Evolutionary conservation across 768 basidiomycete genomes (phyloP).

Genomic region (Mycena capillaripes): DNA sequence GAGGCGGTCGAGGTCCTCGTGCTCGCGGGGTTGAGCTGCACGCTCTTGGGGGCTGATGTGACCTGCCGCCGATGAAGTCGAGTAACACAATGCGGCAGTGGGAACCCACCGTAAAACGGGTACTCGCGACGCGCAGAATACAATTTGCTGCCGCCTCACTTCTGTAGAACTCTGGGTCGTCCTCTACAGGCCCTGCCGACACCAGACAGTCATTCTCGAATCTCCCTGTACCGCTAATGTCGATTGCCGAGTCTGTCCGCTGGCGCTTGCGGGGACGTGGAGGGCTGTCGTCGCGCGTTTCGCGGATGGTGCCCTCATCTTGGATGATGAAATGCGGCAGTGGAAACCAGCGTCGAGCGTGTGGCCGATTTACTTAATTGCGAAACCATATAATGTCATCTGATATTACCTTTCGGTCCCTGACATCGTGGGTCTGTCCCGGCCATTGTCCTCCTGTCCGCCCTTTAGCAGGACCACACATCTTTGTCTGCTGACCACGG

Average conservation of each 20-base stretch:
- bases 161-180: conserved; percentile 57
- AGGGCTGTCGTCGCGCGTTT: conserved; percentile 40
- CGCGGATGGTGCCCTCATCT: conserved; percentile 42
- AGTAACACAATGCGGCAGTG: too few species aligned
- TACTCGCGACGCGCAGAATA: conserved; percentile 58
- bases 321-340: conserved; percentile 48
- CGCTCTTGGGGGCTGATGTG: conserved; percentile 59
- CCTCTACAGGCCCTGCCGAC: conserved; percentile 31
- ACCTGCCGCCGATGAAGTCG: not conserved
- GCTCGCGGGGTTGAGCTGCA: conserved; percentile 55
- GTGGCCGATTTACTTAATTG: too few species aligned
- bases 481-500: too few species aligned
- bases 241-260: conserved; percentile 45
- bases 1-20: conserved; percentile 56
- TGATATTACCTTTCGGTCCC: not conserved
- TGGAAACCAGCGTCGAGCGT: too few species aligned
- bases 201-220: conserved; percentile 8
- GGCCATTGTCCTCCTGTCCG: too few species aligned
- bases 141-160: conserved; percentile 53
- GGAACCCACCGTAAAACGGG: conserved; percentile 63
- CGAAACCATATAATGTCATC: too few species aligned
- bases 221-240: conserved; percentile 33
- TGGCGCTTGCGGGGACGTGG: conserved; percentile 32
- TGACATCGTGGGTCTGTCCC: too few species aligned
- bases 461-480: too few species aligned